Conservation (phyloP, 1,139 yeast genomes). For the Suhomyces guaymorum region DNA sequence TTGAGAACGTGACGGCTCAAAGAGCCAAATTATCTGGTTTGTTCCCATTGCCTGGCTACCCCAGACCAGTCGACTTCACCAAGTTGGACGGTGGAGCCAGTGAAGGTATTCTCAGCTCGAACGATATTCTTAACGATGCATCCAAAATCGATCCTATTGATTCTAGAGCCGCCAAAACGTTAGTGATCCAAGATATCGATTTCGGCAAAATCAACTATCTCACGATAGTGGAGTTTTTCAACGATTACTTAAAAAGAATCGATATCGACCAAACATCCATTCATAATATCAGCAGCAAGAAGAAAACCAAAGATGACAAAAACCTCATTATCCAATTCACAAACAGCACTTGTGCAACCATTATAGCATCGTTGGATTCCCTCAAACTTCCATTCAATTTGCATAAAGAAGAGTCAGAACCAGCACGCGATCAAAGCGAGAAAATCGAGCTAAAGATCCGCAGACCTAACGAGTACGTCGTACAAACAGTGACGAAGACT, state of each 20-base stretch:
- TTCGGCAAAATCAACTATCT: slow-evolving; percentile 42
- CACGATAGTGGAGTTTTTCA: slow-evolving; percentile 45
- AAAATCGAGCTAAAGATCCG: slow-evolving; percentile 30
- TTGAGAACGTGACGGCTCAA: slow-evolving; percentile 74
- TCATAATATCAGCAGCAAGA: slow-evolving; percentile 35
- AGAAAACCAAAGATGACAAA: slow-evolving; percentile 38
- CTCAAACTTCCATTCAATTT: slow-evolving; percentile 35
- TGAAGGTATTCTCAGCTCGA: slow-evolving; percentile 41
- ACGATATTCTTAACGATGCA: slow-evolving; percentile 37
- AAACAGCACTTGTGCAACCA: slow-evolving; percentile 59
- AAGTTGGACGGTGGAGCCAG: slow-evolving; percentile 52
- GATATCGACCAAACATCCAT: slow-evolving; percentile 34
- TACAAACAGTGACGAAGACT: slow-evolving; percentile 30
- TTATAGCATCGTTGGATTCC: slow-evolving; percentile 49
- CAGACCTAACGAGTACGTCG: slow-evolving; percentile 68
- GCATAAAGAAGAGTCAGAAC: slow-evolving; percentile 19
- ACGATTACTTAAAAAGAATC: slow-evolving; percentile 39
- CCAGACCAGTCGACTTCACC: slow-evolving; percentile 56
- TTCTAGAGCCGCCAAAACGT: slow-evolving; percentile 51
- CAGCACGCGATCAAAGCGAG: slow-evolving; percentile 15
- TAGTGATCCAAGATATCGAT: slow-evolving; percentile 50
- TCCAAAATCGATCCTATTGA: slow-evolving; percentile 54
- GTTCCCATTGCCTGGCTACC: slow-evolving; percentile 75
- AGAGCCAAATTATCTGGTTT: slow-evolving; percentile 81
- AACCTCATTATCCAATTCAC: slow-evolving; percentile 53